Conservation (phyloP, 2,329 filamentous ascomycete genomes). For the Pseudocercospora fijiensis region DNA sequence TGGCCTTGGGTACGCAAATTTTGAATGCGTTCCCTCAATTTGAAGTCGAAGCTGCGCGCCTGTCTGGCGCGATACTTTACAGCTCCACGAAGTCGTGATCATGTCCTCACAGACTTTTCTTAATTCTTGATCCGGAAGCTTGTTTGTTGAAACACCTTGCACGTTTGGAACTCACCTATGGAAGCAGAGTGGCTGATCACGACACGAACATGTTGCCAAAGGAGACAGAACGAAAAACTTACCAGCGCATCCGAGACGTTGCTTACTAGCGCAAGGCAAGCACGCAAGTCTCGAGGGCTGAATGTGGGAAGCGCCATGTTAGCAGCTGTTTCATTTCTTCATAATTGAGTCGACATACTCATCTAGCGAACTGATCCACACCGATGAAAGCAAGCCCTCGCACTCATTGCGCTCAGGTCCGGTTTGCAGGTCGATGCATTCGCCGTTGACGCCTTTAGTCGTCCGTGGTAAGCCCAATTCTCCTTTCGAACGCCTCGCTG, state of each 20-base stretch:
- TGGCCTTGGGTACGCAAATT: no score
- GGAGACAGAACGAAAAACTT: not conserved
- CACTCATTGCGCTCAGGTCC: not conserved
- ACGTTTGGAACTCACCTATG: not conserved
- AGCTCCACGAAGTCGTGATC: no score
- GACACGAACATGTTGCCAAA: not conserved
- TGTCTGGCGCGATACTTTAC: no score
- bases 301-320: not conserved
- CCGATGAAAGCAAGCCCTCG: not conserved
- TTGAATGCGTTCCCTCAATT: no score
- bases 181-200: not conserved
- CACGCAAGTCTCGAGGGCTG: not conserved
- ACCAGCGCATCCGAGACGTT: not conserved
- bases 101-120: no score
- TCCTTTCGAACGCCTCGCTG: conserved; percentile 17
- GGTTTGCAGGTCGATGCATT: not conserved
- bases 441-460: not conserved
- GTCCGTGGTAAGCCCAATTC: not conserved
- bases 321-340: not conserved
- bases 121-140: no score
- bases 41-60: no score
- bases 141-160: not conserved
- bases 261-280: not conserved
- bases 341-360: conserved; percentile 10
- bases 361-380: conserved; percentile 6